Evolutionary conservation across 768 basidiomycete species (phyloP).

Genomic region (Pulveroboletus sp.): DNA sequence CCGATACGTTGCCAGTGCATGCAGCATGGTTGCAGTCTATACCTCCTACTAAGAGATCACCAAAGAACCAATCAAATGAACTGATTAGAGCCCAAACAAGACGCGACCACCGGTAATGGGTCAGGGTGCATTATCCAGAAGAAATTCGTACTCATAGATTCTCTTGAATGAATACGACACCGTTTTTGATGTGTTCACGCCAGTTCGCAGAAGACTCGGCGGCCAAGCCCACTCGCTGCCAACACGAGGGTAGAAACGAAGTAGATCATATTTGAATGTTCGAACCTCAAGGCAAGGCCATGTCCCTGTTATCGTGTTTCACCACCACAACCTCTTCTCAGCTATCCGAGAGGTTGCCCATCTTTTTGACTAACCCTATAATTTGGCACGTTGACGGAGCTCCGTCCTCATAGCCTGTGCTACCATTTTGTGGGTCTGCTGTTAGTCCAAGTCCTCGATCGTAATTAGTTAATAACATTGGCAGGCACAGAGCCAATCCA

Average conservation of each 20-base stretch:
- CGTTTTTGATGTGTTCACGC: slow-evolving; percentile 24
- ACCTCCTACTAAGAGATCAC: slow-evolving; percentile 19
- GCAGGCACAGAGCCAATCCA: too few relatives aligned
- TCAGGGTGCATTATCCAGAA: too few relatives aligned
- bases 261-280: slow-evolving; percentile 10
- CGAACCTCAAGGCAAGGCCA: not conserved
- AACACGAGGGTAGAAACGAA: slow-evolving; percentile 7
- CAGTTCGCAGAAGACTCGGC: slow-evolving; percentile 10
- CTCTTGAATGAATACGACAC: slow-evolving; percentile 27
- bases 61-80: slow-evolving; percentile 26
- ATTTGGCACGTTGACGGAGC: too few relatives aligned
- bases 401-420: too few relatives aligned
- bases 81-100: not conserved
- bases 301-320: too few relatives aligned
- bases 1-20: too few relatives aligned
- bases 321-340: too few relatives aligned
- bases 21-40: slow-evolving; percentile 23
- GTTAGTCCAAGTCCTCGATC: too few relatives aligned
- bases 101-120: not conserved
- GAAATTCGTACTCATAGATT: slow-evolving; percentile 27
- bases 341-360: too few relatives aligned
- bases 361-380: too few relatives aligned
- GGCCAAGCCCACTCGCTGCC: not conserved
- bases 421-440: too few relatives aligned
- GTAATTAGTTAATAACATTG: too few relatives aligned